Base-by-base conservation (phyloP, 129 eudicot species). In the Tagetes patula region DNA sequence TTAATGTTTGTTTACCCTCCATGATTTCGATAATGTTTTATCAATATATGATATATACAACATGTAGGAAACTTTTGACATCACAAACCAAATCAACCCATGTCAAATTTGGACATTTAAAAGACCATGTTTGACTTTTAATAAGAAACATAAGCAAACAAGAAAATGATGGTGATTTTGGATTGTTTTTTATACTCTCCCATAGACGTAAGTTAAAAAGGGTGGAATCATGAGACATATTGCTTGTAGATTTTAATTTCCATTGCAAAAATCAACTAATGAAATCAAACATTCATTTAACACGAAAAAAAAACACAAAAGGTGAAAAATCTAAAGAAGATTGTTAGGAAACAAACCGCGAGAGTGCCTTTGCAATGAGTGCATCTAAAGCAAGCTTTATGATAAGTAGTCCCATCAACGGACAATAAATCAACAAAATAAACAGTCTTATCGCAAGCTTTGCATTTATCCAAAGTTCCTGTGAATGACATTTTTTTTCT, bases 381-480 rank as follows among this genome's bases (percentile, higher is more conserved):
- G 85, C 97, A 92, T 85, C 79, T 92, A 86, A 92, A 92, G 91
- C 97, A 92, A 1, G 94, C 83, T 74, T 92, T 92, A 52, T 92
- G 97, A 71, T 84, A 92, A 62, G 89, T 92, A 11, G 72, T 55
- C 36, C 97, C 97, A 89, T 92, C 97, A 54, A 85, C 94, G 38
- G 88, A 61, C 75, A 92, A 82, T 85, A 92, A 76, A 87, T 92
- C 97, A 53, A 87, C 85, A 72, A 92, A 92, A 76, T 92, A 92
- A 41, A 92, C 97, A 72, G 97, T 91, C 82, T 88, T 91, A 71
- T 91, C 97, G 66, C 97, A 91, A 76, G 97, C 95, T 78, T 85
- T 89, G 94, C 97, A 92, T 82, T 92, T 92, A 72, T 92, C 97
- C 83, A 87, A 81, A 61, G 97, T 92, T 76, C 97, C 97, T 40